phyloP scores from a whole-genome alignment of 805 yeast genomes.

The Kodamaea sagamina region DNA sequence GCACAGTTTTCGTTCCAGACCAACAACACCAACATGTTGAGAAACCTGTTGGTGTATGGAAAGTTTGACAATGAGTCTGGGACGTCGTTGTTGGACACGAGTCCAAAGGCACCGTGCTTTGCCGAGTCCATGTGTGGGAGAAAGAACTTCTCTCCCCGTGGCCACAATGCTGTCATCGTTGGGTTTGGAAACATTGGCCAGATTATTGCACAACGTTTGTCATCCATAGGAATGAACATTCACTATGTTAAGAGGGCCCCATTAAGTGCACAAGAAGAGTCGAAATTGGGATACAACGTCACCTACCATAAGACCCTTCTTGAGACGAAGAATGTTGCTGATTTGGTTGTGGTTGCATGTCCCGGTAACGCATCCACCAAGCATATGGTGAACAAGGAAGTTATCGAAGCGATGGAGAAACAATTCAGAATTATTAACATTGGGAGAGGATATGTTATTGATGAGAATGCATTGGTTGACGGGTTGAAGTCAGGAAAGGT shows the following conservation, averaged over 20 bases:
- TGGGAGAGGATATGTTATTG: slow-evolving; percentile 28
- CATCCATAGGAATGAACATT: slow-evolving; percentile 27
- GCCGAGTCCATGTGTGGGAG: slow-evolving; percentile 29
- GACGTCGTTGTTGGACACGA: not conserved
- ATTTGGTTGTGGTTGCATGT: slow-evolving; percentile 29
- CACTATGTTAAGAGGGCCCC: slow-evolving; percentile 27
- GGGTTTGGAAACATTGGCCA: slow-evolving; percentile 31
- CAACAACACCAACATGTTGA: slow-evolving; percentile 18
- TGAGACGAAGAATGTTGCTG: slow-evolving; percentile 24
- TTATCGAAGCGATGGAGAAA: slow-evolving; percentile 19
- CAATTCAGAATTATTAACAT: slow-evolving; percentile 27
- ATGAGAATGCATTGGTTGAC: slow-evolving; percentile 27
- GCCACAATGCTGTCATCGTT: slow-evolving; percentile 28
- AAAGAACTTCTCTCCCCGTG: slow-evolving; percentile 20
- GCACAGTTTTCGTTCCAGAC: slow-evolving; percentile 12
- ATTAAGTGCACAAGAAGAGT: slow-evolving; percentile 17
- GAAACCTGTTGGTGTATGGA: slow-evolving; percentile 17
- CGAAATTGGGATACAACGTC: slow-evolving; percentile 19
- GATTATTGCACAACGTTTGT: slow-evolving; percentile 23
- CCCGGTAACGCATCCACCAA: slow-evolving; percentile 27
- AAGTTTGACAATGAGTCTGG: slow-evolving; percentile 15
- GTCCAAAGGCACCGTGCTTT: slow-evolving; percentile 18
- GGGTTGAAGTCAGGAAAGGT: slow-evolving; percentile 28
- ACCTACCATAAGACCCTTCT: slow-evolving; percentile 21
- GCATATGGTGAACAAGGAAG: slow-evolving; percentile 20